phyloP scores from a whole-genome alignment of 805 yeast species.

The Starmera amethionina region DNA sequence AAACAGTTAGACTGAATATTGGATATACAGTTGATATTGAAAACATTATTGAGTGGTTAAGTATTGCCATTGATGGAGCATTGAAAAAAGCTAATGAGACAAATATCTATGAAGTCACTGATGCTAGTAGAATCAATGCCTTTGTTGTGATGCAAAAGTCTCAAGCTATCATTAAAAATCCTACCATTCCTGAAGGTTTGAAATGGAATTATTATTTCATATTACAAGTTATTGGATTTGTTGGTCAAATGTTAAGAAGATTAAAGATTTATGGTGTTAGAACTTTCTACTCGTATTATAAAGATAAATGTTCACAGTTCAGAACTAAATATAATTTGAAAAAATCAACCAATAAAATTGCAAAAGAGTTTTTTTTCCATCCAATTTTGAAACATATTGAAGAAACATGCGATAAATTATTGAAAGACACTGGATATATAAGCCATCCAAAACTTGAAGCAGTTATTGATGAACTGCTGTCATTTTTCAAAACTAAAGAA shows the following conservation, averaged over 20 bases:
- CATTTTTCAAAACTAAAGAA: slow-evolving; percentile 37
- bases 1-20: slow-evolving; percentile 49
- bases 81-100: slow-evolving; percentile 53
- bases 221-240: slow-evolving; percentile 52
- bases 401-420: slow-evolving; percentile 31
- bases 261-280: slow-evolving; percentile 74
- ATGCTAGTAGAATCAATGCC: slow-evolving; percentile 59
- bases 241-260: slow-evolving; percentile 62
- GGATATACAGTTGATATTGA: slow-evolving; percentile 43
- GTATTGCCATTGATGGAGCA: slow-evolving; percentile 59
- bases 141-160: slow-evolving; percentile 65
- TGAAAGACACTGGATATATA: slow-evolving; percentile 27
- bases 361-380: slow-evolving; percentile 52
- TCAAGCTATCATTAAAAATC: slow-evolving; percentile 44
- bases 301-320: slow-evolving; percentile 47
- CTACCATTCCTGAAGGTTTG: slow-evolving; percentile 49
- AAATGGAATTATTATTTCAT: slow-evolving; percentile 65
- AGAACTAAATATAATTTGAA: slow-evolving; percentile 46
- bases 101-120: slow-evolving; percentile 52
- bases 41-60: slow-evolving; percentile 42
- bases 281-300: slow-evolving; percentile 62
- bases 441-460: slow-evolving; percentile 71
- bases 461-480: slow-evolving; percentile 43
- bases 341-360: slow-evolving; percentile 54
- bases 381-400: slow-evolving; percentile 36